These are phyloP conservation scores for Fusarium euwallaceae DNA, from an alignment of 2,329 filamentous ascomycete genomes.

Conservation along the genomic window DNA sequence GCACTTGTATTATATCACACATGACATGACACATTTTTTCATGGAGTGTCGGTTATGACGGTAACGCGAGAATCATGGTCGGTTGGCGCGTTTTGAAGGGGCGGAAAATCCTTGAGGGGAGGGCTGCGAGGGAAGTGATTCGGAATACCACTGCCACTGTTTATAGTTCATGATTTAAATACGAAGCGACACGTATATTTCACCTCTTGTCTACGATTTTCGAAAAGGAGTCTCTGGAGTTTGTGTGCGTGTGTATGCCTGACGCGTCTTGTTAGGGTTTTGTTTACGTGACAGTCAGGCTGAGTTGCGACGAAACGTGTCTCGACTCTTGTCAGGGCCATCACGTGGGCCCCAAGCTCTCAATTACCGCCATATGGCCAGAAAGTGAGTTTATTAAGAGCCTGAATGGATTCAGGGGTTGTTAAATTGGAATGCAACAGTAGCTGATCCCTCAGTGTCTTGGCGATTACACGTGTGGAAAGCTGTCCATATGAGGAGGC, in stretches of 20 bases:
- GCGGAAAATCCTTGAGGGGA: conserved; percentile 29
- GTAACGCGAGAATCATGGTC: conserved; percentile 31
- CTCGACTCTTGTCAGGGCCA: conserved; percentile 39
- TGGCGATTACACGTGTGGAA: neutral
- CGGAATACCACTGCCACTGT: conserved; percentile 43
- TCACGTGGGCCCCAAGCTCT: conserved; percentile 37
- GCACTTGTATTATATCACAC: conserved; percentile 44
- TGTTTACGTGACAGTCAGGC: conserved; percentile 36
- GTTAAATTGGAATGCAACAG: neutral
- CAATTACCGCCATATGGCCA: conserved; percentile 6
- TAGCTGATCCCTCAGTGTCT: neutral
- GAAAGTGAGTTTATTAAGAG: neutral
- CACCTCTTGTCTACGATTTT: neutral
- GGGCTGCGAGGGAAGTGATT: conserved; percentile 27
- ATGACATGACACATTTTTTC: conserved; percentile 36
- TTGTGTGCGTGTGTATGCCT: conserved; percentile 12
- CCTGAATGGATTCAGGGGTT: neutral
- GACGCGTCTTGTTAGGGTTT: conserved; percentile 43
- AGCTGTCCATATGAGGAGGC: neutral
- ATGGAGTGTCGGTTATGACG: conserved; percentile 34
- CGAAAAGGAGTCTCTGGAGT: conserved; percentile 1
- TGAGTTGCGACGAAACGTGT: conserved; percentile 36
- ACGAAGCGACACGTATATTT: conserved; percentile 13
- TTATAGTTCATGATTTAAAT: conserved; percentile 28
- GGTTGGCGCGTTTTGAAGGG: conserved; percentile 29